Base-by-base conservation (phyloP, 768 basidiomycete genomes). In the Boletus speciosus region DNA sequence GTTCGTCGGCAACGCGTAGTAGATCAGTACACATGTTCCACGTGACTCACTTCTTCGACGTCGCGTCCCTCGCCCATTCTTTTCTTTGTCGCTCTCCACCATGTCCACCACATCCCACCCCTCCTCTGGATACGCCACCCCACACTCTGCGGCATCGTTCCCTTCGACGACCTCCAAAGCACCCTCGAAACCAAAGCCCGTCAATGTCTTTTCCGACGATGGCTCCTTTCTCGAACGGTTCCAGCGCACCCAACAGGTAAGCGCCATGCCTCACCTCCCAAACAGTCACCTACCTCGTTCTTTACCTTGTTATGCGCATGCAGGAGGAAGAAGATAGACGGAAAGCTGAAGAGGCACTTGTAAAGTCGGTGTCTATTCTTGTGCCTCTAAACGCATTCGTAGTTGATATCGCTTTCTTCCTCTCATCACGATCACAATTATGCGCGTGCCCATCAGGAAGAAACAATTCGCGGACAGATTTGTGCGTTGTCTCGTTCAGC, bases 161-260 rank as follows among this genome's bases (percentile, higher is more conserved):
- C 29, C 45, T 14, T 60, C 64, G 19, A 36, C 59, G 9, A 52
- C 61, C 19, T 32, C 60, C 4, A 68, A 62, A 35, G 27, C 47
- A 6, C 45, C 52, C n/a, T 51, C 66, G 16, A 76, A 73, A 62
- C 41, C 72, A 37, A 83, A 81, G 59, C 72, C 77, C 12, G 71
- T 74, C 45, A 87, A 86, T 64, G 78, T 86, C 21, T 88, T 88
- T 65, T 76, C 83, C 51, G 80, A 86, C 64, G 85, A 86, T 60
- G 85, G 85, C 8, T 84, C 84, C 9, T 87, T 86, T 66, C 70
- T 86, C 51, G 79, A 86, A 59, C 77, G 84, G 10, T 47, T 47
- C 46, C 46, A 47, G 21, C 34, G 46, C 46, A 16, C 25, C 9
- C 16, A 27, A 27, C 41, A 75, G 79, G 85, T 82, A 58, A 43